These are phyloP conservation scores for Alternaria solani DNA, from an alignment of 2,329 filamentous ascomycete genomes.

Conservation along the genomic window DNA sequence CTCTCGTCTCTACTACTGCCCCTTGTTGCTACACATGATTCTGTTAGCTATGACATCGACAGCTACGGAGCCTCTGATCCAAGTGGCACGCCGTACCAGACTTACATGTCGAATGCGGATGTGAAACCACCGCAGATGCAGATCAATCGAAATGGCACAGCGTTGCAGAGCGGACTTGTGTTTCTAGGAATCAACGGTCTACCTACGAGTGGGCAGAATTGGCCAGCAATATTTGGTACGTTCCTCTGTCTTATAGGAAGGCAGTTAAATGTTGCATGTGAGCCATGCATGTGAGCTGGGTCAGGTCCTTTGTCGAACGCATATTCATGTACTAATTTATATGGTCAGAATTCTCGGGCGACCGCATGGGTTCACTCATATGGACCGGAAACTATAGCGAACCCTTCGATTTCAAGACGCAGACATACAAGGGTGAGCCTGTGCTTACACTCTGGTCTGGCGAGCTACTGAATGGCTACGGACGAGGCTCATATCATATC, in stretches of 20 bases:
- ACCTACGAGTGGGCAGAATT: constrained; percentile 28
- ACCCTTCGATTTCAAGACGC: constrained; percentile 31
- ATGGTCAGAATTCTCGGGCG: constrained; percentile 21
- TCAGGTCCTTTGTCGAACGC: not conserved
- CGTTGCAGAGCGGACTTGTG: constrained; percentile 21
- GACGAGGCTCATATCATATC: constrained; percentile 22
- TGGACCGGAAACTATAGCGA: constrained; percentile 31
- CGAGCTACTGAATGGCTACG: constrained; percentile 20
- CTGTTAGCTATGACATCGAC: constrained; percentile 23
- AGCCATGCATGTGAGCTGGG: not conserved
- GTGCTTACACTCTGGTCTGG: constrained; percentile 32
- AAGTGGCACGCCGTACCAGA: constrained; percentile 24
- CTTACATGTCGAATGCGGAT: constrained; percentile 24
- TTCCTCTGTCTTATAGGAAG: not conserved
- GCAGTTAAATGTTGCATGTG: not conserved
- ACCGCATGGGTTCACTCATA: constrained; percentile 27
- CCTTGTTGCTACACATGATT: constrained; percentile 22
- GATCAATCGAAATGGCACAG: constrained; percentile 23
- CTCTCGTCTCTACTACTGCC: constrained; percentile 3
- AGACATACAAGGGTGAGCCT: constrained; percentile 31
- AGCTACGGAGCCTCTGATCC: constrained; percentile 19
- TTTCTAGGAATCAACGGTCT: constrained; percentile 28
- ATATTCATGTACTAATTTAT: not conserved
- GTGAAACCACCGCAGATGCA: constrained; percentile 27
- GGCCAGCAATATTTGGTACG: constrained; percentile 27